Conservation (phyloP, 768 basidiomycete genomes). For the Rhizopogon salebrosus region DNA sequence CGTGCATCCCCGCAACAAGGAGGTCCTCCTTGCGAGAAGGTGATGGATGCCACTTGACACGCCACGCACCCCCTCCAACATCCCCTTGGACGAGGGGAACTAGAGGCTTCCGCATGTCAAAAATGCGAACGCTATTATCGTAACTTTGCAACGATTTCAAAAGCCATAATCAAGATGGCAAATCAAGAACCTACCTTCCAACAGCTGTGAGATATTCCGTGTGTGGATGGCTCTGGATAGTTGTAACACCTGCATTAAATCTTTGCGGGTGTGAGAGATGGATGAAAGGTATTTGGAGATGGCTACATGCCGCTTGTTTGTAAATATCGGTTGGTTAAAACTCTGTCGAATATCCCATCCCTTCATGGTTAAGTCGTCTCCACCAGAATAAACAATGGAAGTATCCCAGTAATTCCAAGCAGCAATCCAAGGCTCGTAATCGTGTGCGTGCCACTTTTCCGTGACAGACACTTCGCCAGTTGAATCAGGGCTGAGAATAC, state of each 20-base stretch:
- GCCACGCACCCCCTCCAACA: conserved; percentile 92
- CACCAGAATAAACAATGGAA: conserved; percentile 83
- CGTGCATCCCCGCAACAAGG: conserved; percentile 96
- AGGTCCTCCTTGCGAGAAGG: conserved; percentile 62
- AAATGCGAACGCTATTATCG: conserved; percentile 72
- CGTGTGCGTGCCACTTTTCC: conserved; percentile 80
- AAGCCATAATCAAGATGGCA: background rate
- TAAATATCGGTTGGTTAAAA: conserved; percentile 51
- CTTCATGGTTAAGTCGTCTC: conserved; percentile 88
- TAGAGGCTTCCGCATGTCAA: conserved; percentile 70
- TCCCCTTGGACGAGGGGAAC: conserved; percentile 53
- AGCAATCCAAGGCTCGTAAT: conserved; percentile 91
- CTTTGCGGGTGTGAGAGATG: conserved; percentile 32
- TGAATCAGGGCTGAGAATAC: conserved; percentile 50
- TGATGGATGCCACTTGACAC: conserved; percentile 92
- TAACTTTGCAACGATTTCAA: conserved; percentile 50
- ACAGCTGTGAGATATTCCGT: conserved; percentile 81
- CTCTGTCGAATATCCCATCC: conserved; percentile 83
- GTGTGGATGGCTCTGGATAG: conserved; percentile 80
- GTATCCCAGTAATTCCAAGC: conserved; percentile 87
- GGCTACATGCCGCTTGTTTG: conserved; percentile 61
- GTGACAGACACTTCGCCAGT: conserved; percentile 39
- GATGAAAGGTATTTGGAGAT: background rate
- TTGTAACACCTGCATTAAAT: conserved; percentile 90
- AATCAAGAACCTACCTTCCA: conserved; percentile 59